Percentiles rank a stretch among this genome's conserved stretches.
These are phyloP conservation scores for Inga oerstediana DNA, from an alignment of 306 rosid genomes.

Conservation along the genomic window DNA sequence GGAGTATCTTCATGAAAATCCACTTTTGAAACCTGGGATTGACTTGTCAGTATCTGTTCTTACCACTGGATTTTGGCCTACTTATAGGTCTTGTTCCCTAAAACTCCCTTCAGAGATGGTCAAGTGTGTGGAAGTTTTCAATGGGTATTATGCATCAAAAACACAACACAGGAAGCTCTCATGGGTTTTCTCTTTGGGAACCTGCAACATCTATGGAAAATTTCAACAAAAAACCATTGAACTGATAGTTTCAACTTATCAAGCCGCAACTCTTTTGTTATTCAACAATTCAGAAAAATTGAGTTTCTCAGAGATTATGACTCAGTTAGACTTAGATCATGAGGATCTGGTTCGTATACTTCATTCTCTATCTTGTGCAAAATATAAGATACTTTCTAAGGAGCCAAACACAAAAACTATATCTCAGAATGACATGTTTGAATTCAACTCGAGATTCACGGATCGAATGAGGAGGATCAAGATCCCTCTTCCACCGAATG, in stretches of 20 bases:
- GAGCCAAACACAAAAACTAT: not conserved
- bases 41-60: slow-evolving; percentile 61
- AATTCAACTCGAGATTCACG: too few relatives aligned
- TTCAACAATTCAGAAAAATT: not conserved
- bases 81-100: slow-evolving; percentile 59
- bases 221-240: not conserved
- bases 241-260: not conserved
- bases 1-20: not conserved
- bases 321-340: not conserved
- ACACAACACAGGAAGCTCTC: not conserved
- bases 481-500: slow-evolving; percentile 40
- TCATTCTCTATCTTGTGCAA: not conserved
- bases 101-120: slow-evolving; percentile 68
- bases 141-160: not conserved
- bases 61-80: slow-evolving; percentile 68
- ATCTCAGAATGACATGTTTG: not conserved
- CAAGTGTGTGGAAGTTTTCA: not conserved
- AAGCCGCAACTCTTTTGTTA: not conserved
- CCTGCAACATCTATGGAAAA: not conserved
- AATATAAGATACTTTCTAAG: not conserved
- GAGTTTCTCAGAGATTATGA: not conserved
- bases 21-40: not conserved
- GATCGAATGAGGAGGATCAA: not conserved
- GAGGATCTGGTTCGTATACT: not conserved
- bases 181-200: not conserved